Evolutionary conservation across 495 filamentous ascomycete species (phyloP).

Genomic region (Platismatia glauca): DNA sequence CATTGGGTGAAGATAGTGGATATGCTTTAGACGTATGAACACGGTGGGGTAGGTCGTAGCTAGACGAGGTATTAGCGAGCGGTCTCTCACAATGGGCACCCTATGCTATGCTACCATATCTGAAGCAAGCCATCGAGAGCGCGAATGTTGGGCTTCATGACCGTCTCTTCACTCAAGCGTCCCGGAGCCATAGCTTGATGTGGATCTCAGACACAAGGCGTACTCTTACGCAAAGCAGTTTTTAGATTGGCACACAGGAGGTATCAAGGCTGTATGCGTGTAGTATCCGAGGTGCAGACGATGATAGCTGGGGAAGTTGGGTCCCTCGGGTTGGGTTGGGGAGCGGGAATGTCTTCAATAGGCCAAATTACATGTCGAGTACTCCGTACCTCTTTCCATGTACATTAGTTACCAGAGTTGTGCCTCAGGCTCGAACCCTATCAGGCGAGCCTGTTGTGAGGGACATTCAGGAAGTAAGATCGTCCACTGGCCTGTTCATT

Average conservation of each 20-base stretch:
- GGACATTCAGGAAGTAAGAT: too few species aligned
- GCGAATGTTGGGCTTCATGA: conserved; percentile 12
- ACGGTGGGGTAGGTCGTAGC: conserved; percentile 68
- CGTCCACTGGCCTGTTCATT: too few species aligned
- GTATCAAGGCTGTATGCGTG: background rate
- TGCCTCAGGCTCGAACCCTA: too few species aligned
- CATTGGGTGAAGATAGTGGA: conserved; percentile 69
- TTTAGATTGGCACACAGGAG: background rate
- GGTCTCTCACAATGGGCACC: conserved; percentile 6
- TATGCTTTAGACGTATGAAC: conserved; percentile 65
- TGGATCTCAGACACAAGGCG: background rate
- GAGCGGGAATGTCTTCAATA: too few species aligned
- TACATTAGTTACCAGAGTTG: too few species aligned
- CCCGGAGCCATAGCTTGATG: background rate
- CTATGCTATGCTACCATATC: conserved; percentile 36
- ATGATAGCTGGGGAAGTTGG: too few species aligned
- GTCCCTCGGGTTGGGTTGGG: too few species aligned
- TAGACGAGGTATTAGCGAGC: conserved; percentile 27
- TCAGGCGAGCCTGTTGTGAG: too few species aligned
- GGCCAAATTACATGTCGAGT: too few species aligned
- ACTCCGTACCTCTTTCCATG: too few species aligned
- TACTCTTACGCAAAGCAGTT: background rate
- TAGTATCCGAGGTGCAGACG: background rate
- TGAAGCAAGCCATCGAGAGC: conserved; percentile 39
- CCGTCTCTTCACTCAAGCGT: background rate